These are phyloP conservation scores for Brassica juncea DNA, from an alignment of 345 rosid species.

Conservation along the genomic window DNA sequence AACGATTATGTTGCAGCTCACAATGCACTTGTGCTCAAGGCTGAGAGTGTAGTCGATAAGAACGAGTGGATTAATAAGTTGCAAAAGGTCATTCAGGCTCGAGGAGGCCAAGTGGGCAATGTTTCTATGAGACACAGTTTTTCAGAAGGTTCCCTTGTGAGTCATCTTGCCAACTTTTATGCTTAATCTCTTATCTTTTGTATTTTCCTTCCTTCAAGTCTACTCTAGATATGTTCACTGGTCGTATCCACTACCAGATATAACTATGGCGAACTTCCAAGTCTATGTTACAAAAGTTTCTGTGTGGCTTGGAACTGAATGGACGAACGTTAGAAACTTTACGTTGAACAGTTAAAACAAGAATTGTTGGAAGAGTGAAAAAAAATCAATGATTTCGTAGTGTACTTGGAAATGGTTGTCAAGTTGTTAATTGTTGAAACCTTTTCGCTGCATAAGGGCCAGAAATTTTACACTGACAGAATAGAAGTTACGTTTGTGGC, in stretches of 20 bases:
- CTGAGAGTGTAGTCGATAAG: constrained; percentile 85
- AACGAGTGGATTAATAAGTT: constrained; percentile 84
- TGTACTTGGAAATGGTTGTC: no score
- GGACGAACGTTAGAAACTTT: background rate
- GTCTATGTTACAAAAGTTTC: constrained; percentile 1
- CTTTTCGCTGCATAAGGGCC: no score
- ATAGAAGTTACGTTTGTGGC: no score
- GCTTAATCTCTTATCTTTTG: background rate
- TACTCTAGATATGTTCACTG: background rate
- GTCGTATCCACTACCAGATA: background rate
- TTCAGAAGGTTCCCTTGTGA: constrained; percentile 97
- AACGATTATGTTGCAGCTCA: constrained; percentile 65
- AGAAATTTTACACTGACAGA: no score
- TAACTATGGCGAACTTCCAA: background rate
- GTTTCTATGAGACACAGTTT: constrained; percentile 84
- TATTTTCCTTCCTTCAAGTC: background rate
- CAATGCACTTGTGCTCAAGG: constrained; percentile 77
- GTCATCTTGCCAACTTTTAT: constrained; percentile 39
- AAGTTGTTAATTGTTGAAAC: no score
- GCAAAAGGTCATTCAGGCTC: constrained; percentile 61
- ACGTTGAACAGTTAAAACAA: background rate
- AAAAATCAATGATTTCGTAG: no score
- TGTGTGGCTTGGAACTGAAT: constrained; percentile 2
- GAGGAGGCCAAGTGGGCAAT: constrained; percentile 65
- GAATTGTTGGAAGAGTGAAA: no score